Evolutionary conservation across 805 yeast genomes (phyloP), one percentile per base, ranked within the genome.

Genomic region (Lipomyces starkeyi): DNA sequence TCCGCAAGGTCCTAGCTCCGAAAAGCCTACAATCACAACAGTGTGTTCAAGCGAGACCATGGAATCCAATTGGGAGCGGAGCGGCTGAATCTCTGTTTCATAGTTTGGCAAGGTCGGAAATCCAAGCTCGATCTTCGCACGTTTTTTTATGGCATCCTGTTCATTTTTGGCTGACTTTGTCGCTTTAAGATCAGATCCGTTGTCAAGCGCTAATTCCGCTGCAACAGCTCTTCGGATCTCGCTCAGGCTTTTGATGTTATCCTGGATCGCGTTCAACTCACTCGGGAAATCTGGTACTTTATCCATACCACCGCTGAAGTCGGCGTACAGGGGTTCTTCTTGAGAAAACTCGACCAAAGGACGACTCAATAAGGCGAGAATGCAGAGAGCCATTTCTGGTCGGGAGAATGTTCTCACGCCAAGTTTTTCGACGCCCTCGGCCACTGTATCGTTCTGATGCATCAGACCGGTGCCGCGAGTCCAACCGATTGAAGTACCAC

Each of bases 1-100:
- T 86, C 99, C 99, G 97, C 97, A 95, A 77, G 99, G 99, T 79
- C 97, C 95, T 74, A 94, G 98, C 83, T 94, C 99, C 71, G 97
- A 84, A 83, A 93, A 94, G 82, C 99, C 99, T 58, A 98, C 93
- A 68, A 94, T 94, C 72, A 94, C 99, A 73, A 93, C 86, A 69
- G 93, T 94, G 73, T 87, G 87, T 78, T 93, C 97, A 77, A 93
- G 87, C 78, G 94, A 97, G 74, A 94, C 83, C 84, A 94, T 83
- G 68, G 97, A 97, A 35, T 35, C 37, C 37, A 35, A 35, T 80
- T 90, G 93, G 76, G 95, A 84, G 66, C 91, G 88, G 35, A 53
- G 35, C 17, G 62, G 66, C 32, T 56, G 65, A 29, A 57, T 58
- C 77, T 93, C 81, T 70, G 91, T 89, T 37, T 87, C 87, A 78